Conservation (phyloP, 306 rosid species). For the Herpetospermum pedunculosum region DNA sequence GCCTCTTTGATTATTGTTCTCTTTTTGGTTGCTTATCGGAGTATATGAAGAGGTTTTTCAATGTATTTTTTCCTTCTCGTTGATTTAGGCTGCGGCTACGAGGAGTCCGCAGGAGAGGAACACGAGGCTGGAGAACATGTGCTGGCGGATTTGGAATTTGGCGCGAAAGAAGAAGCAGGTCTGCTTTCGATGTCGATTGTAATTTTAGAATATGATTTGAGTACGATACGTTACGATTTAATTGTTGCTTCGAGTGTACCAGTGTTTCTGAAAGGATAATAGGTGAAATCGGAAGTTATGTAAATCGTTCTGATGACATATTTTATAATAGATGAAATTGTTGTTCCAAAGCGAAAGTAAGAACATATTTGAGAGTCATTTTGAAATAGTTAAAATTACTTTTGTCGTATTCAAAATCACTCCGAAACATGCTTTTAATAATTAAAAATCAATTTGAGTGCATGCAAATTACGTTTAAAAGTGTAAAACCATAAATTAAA, state of each 20-base stretch:
- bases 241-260: background rate
- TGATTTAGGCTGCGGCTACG: conserved; percentile 46
- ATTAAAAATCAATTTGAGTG: too few species aligned
- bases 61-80: background rate
- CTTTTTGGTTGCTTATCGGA: background rate
- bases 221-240: background rate
- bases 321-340: too few species aligned
- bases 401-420: too few species aligned
- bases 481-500: too few species aligned
- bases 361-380: too few species aligned
- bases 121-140: conserved; percentile 56
- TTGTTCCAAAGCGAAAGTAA: too few species aligned
- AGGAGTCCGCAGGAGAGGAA: conserved; percentile 53
- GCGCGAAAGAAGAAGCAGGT: conserved; percentile 64
- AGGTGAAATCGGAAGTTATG: background rate
- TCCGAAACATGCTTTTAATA: too few species aligned
- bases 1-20: background rate
- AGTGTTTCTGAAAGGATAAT: background rate
- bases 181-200: background rate
- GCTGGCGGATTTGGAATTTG: conserved; percentile 63
- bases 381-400: too few species aligned
- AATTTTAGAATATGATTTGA: background rate
- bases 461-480: too few species aligned
- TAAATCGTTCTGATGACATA: background rate
- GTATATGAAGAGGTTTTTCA: background rate